Evolutionary conservation across 148 eudicot genomes (phyloP).

Genomic region (Tetragonia tetragonoides): DNA sequence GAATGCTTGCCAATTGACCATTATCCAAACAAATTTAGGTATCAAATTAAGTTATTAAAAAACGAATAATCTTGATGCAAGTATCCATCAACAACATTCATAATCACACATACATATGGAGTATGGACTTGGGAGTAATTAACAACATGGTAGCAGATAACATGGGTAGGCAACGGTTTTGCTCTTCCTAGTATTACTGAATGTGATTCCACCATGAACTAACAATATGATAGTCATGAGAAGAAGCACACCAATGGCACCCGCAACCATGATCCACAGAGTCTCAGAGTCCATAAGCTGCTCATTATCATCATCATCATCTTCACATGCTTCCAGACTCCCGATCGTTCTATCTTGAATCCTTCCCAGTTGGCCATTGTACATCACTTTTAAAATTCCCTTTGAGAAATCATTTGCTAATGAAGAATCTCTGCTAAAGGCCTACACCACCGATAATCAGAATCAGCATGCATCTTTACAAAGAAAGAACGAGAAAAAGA

Average conservation of each 20-base stretch:
- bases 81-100: no score
- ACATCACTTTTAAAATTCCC: constrained; percentile 15
- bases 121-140: neutral
- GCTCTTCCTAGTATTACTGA: neutral
- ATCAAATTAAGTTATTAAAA: no score
- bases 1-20: no score
- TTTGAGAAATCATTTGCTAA: constrained; percentile 2
- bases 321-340: constrained; percentile 15
- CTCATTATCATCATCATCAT: neutral
- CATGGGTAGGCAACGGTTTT: constrained; percentile 21
- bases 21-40: no score
- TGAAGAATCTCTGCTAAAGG: neutral
- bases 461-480: neutral
- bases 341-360: constrained; percentile 27
- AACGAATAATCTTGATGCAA: no score
- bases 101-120: no score
- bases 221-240: constrained; percentile 18
- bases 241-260: constrained; percentile 19
- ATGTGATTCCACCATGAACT: constrained; percentile 14
- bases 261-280: constrained; percentile 26
- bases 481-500: neutral
- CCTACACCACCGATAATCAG: constrained; percentile 2
- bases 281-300: constrained; percentile 9
- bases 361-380: constrained; percentile 7
- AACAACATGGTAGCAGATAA: constrained; percentile 22